These are phyloP conservation scores for Pelargonium australe DNA, from an alignment of 441 rosid genomes.

Conservation along the genomic window DNA sequence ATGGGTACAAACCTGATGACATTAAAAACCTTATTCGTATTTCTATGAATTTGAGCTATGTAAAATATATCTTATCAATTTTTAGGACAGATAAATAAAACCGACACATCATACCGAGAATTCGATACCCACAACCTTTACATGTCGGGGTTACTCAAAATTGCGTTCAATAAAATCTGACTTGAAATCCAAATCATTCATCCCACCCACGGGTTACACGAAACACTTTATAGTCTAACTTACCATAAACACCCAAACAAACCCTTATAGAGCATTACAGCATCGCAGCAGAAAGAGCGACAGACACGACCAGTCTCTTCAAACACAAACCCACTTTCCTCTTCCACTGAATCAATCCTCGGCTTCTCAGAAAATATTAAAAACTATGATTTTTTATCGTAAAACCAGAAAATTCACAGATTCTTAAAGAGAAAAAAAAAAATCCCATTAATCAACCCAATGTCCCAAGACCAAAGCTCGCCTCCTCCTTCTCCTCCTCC, in stretches of 20 bases:
- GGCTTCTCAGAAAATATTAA: not conserved
- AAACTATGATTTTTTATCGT: not conserved
- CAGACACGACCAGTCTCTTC: not conserved
- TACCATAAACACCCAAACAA: not conserved
- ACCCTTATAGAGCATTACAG: not conserved
- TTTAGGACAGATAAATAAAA: too few relatives aligned
- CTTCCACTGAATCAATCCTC: not conserved
- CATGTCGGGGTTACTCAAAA: too few relatives aligned
- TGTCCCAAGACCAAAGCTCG: not conserved
- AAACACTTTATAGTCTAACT: too few relatives aligned
- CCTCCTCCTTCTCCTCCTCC: not conserved
- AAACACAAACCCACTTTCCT: not conserved
- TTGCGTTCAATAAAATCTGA: too few relatives aligned
- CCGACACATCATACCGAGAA: too few relatives aligned
- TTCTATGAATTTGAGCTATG: too few relatives aligned
- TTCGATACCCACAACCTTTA: too few relatives aligned
- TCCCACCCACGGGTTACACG: too few relatives aligned
- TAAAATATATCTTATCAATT: too few relatives aligned
- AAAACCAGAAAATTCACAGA: not conserved
- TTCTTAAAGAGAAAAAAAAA: not conserved
- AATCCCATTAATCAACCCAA: not conserved
- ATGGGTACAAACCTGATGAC: too few relatives aligned
- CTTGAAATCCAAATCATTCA: too few relatives aligned
- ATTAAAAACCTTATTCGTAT: too few relatives aligned
- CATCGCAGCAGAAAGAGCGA: not conserved